Percentiles rank a stretch among this genome's conserved stretches.
Evolutionary conservation across 768 basidiomycete genomes (phyloP).

Genomic region (Boletellus ananas): DNA sequence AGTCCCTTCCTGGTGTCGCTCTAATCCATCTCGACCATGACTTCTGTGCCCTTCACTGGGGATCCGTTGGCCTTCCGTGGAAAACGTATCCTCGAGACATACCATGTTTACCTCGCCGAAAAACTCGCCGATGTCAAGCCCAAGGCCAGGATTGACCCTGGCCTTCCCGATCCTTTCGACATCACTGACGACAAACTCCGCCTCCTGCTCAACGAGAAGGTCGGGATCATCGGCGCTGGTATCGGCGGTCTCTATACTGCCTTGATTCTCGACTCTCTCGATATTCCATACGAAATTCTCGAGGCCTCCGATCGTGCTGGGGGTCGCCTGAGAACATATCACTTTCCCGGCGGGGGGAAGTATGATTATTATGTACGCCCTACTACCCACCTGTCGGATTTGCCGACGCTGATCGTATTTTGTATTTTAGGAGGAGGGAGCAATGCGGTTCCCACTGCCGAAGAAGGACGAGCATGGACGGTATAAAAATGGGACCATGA

Average conservation of each 20-base stretch:
- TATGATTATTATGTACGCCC: conserved; percentile 38
- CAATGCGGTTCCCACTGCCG: conserved; percentile 35
- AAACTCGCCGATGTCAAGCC: no score
- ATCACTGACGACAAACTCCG: neutral
- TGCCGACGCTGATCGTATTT: neutral
- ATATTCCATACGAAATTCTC: conserved; percentile 43
- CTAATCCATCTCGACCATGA: no score
- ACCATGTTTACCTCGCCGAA: no score
- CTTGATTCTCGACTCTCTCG: conserved; percentile 41
- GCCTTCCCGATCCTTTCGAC: neutral
- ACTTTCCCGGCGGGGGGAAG: conserved; percentile 34
- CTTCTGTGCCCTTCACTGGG: no score
- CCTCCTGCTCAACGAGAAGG: neutral
- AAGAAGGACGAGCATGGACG: conserved; percentile 13
- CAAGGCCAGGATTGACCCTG: no score
- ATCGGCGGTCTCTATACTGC: conserved; percentile 40
- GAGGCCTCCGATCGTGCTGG: conserved; percentile 40
- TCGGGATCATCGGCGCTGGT: conserved; percentile 21
- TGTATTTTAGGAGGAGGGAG: no score
- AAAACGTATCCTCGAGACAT: no score
- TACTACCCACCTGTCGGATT: neutral
- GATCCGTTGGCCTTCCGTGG: no score
- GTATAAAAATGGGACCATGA: conserved; percentile 29
- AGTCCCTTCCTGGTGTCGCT: no score
- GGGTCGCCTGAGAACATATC: conserved; percentile 43